phyloP scores from a whole-genome alignment of 495 filamentous ascomycete genomes.

The Chaetomidium leptoderma region DNA sequence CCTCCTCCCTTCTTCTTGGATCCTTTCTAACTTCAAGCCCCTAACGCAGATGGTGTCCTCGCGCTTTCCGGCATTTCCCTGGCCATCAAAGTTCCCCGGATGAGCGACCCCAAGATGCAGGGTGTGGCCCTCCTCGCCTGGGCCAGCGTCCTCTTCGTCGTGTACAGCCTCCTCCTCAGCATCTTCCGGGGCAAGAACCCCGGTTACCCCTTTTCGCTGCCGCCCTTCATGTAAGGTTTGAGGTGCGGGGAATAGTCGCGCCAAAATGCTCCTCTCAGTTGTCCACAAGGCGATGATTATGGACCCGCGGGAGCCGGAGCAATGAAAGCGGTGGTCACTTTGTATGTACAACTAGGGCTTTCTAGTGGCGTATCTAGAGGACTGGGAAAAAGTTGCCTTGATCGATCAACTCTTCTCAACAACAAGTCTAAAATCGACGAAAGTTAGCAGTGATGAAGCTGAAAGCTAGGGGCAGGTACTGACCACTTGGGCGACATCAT shows the following conservation, averaged over 20 bases:
- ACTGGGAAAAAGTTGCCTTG: constrained; percentile 13
- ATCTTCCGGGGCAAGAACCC: constrained; percentile 93
- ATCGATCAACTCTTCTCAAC: not conserved
- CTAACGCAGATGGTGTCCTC: constrained; percentile 72
- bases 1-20: not conserved
- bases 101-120: constrained; percentile 70
- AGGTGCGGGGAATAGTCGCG: not conserved
- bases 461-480: not conserved
- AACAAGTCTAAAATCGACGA: not conserved
- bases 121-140: constrained; percentile 79
- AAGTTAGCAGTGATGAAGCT: not conserved
- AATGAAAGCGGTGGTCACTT: not conserved
- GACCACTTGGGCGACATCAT: constrained; percentile 9
- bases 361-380: constrained; percentile 20
- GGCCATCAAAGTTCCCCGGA: constrained; percentile 85
- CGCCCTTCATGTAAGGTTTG: constrained; percentile 63
- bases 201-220: constrained; percentile 90
- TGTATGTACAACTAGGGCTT: constrained; percentile 8
- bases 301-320: not conserved
- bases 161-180: constrained; percentile 92
- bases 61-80: constrained; percentile 87
- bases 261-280: not conserved
- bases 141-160: constrained; percentile 69
- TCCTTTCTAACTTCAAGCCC: constrained; percentile 24
- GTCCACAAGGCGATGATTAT: not conserved